Evolutionary conservation across 768 basidiomycete genomes (phyloP).

Genomic region (Coprinopsis strossmayeri): DNA sequence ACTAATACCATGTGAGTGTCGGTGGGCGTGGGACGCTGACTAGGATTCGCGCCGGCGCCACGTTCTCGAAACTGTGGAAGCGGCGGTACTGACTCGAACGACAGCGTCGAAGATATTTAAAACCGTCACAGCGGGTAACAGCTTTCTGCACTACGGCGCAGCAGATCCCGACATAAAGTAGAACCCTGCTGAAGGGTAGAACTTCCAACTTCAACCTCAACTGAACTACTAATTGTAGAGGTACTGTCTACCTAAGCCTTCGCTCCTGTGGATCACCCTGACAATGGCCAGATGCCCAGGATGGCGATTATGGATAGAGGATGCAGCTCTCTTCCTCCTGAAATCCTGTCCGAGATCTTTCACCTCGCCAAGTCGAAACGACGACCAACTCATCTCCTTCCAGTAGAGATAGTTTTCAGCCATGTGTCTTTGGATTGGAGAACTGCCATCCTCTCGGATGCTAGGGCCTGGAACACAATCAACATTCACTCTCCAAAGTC

Average conservation of each 20-base stretch:
- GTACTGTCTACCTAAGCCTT: too few relatives aligned
- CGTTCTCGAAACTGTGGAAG: not conserved
- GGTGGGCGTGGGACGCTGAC: too few relatives aligned
- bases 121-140: too few relatives aligned
- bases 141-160: not conserved
- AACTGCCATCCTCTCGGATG: constrained; percentile 2
- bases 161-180: not conserved
- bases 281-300: not conserved
- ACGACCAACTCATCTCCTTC: not conserved
- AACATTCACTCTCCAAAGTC: constrained; percentile 8
- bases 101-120: not conserved
- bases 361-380: constrained; percentile 2
- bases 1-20: too few relatives aligned
- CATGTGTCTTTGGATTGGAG: constrained; percentile 7
- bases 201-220: too few relatives aligned
- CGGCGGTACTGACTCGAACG: not conserved
- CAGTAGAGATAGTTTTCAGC: constrained; percentile 5
- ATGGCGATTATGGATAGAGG: not conserved
- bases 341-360: constrained; percentile 9
- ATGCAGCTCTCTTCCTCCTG: not conserved
- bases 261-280: too few relatives aligned
- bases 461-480: not conserved
- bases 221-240: too few relatives aligned
- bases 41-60: not conserved
- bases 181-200: not conserved